Evolutionary conservation across 1,139 yeast genomes (phyloP), one percentile per base, ranked within the genome.

Genomic region (Kodamaea anthophila): DNA sequence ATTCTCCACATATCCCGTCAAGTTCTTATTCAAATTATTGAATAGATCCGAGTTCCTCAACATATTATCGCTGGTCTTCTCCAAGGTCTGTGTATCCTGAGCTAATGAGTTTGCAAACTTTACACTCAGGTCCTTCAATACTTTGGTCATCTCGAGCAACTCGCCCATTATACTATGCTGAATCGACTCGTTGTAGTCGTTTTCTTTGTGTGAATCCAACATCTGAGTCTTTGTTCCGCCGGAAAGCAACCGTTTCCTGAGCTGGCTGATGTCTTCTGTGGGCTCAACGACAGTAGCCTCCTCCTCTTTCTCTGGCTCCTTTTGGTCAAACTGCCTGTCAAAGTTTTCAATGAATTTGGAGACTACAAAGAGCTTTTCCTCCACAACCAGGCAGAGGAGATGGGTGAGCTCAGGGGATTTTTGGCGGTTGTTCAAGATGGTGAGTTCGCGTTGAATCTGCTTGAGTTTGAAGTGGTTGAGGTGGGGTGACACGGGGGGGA

Each of bases 131-230:
- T 47, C 41, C 34, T 57, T 62, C 31, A 66, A 52, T 3, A 51
- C 50, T 2, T 57, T 35, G 0, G 70, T 67, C 33, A 66, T 47
- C 16, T 53, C 60, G 1, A 59, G 40, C 33, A 66, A 53, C 35
- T 66, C 73, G 23, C 43, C 46, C 13, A 65, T 45, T 7, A 66
- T 51, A 26, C 64, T 68, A 28, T 59, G 60, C 39, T 66, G 73
- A n/a, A 65, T 41, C 3, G 61, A 55, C 33, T 65, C 71, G 38
- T 66, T 71, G 43, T 63, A 62, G 9, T 55, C 53, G 39, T 63
- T 63, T 14, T 37, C 33, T 21, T 38, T 29, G 2, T 35, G 34
- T 8, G 42, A 31, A 23, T 40, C 46, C 15, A 39, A 36, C 26
- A 39, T 28, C 14, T 36, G 41, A 0, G 47, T 42, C 16, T 35